Percentiles rank a stretch among this genome's conserved stretches.
These are phyloP conservation scores for Cladosporium phlei DNA, from an alignment of 2,329 filamentous ascomycete genomes.

Conservation along the genomic window DNA sequence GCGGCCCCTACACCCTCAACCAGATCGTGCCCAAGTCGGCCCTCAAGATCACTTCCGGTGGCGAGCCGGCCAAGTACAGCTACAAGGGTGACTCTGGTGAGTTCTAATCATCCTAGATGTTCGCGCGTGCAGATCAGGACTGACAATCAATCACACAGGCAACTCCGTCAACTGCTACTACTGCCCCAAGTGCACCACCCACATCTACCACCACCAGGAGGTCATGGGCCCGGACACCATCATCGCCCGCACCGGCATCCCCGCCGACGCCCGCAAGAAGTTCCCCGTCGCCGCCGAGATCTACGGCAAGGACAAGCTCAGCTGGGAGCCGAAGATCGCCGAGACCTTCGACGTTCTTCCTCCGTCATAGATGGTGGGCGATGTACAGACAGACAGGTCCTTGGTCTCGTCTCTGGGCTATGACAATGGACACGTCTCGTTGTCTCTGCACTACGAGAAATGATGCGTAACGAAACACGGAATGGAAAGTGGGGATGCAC, in stretches of 20 bases:
- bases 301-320: constrained; percentile 48
- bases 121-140: too few relatives aligned
- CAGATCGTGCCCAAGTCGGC: constrained; percentile 48
- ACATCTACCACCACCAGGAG: constrained; percentile 54
- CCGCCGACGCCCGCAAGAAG: constrained; percentile 42
- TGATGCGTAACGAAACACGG: neutral
- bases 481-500: too few relatives aligned
- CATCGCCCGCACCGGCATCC: constrained; percentile 48
- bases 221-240: constrained; percentile 49
- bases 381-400: too few relatives aligned
- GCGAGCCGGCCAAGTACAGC: constrained; percentile 46
- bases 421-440: neutral
- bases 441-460: neutral
- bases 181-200: constrained; percentile 53
- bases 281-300: constrained; percentile 52
- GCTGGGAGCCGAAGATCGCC: constrained; percentile 51
- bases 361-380: constrained; percentile 30
- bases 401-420: too few relatives aligned
- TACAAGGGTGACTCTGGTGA: constrained; percentile 51
- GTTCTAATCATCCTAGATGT: too few relatives aligned
- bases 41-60: constrained; percentile 51
- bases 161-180: constrained; percentile 55
- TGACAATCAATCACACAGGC: too few relatives aligned
- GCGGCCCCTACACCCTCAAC: constrained; percentile 50
- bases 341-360: constrained; percentile 43